Base-by-base conservation (phyloP, 106 monocot genomes). In the Dendrobium officinale region DNA sequence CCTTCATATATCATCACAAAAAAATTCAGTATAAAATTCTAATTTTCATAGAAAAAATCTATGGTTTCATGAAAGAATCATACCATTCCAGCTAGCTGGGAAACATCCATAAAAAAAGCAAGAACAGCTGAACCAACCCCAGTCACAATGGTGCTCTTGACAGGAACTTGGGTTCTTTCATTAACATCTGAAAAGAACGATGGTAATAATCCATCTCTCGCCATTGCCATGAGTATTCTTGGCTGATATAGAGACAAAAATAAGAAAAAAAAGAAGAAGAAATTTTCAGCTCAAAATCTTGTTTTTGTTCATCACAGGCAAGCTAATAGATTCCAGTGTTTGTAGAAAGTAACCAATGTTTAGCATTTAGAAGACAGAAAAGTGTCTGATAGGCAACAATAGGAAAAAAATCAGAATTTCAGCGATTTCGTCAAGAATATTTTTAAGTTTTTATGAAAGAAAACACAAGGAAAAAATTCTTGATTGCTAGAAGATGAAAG, bases 141-240 rank as follows among this genome's bases (percentile, higher is more conserved):
- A 24, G 93, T 93, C 22, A 92, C 58, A 41, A 96, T 81, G 55
- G 96, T 96, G 84, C 90, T 83, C 81, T 96, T 96, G 11, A 96
- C 92, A 33, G 96, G 96, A 80, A 96, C 93, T 87, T 93, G 93
- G 20, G 96, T 92, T 5, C 77, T 76, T 9, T 79, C 45, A 77
- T 90, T 92, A 13, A 96, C 83, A 74, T 96, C 90, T 4, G 93
- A 89, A 86, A 96, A 96, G 75, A 93, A 91, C 42, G 91, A 44
- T 13, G 93, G 96, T 83, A 96, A 79, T 51, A 96, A 82, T 70
- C 96, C 96, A 87, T 96, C 96, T 86, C 96, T 86, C 41, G 96
- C 88, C 96, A 96, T 96, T 44, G 96, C 93, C 96, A 96, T 93
- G 77, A 96, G 77, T 82, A 96, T 96, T 83, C 96, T 92, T 79